Evolutionary conservation across 495 filamentous ascomycete genomes (phyloP).

Genomic region (Cudoniella acicularis): DNA sequence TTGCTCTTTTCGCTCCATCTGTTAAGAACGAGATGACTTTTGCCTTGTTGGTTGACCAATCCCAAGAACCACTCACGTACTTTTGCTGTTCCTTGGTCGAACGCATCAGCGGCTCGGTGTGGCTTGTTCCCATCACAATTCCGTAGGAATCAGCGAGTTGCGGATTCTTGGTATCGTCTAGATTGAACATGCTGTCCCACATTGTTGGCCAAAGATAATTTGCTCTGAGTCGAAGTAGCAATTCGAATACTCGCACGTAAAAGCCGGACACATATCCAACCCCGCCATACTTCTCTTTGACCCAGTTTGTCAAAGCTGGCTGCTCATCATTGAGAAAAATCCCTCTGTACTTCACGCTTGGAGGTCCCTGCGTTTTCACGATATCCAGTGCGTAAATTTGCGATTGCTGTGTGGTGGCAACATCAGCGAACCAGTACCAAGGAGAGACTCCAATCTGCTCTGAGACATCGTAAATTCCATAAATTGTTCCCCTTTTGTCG

Average conservation of each 20-base stretch:
- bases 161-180: constrained; percentile 63
- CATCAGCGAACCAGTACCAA: constrained; percentile 76
- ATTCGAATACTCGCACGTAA: constrained; percentile 66
- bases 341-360: constrained; percentile 66
- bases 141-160: constrained; percentile 65
- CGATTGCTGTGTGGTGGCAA: constrained; percentile 47
- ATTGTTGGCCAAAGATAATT: constrained; percentile 74
- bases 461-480: constrained; percentile 68
- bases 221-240: constrained; percentile 61
- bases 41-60: constrained; percentile 60
- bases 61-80: constrained; percentile 55
- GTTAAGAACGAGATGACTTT: constrained; percentile 62
- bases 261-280: constrained; percentile 56
- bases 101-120: constrained; percentile 69
- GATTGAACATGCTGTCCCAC: constrained; percentile 54
- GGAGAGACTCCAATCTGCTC: constrained; percentile 74
- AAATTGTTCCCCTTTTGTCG: constrained; percentile 67
- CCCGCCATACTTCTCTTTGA: constrained; percentile 49
- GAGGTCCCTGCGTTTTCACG: constrained; percentile 53
- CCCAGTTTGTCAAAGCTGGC: constrained; percentile 65
- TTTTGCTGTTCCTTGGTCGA: constrained; percentile 60
- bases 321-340: constrained; percentile 78
- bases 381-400: constrained; percentile 53
- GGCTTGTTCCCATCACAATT: constrained; percentile 64
- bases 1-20: constrained; percentile 59